These are phyloP conservation scores for Kandelia obovata DNA, from an alignment of 345 rosid species.

Conservation along the genomic window DNA sequence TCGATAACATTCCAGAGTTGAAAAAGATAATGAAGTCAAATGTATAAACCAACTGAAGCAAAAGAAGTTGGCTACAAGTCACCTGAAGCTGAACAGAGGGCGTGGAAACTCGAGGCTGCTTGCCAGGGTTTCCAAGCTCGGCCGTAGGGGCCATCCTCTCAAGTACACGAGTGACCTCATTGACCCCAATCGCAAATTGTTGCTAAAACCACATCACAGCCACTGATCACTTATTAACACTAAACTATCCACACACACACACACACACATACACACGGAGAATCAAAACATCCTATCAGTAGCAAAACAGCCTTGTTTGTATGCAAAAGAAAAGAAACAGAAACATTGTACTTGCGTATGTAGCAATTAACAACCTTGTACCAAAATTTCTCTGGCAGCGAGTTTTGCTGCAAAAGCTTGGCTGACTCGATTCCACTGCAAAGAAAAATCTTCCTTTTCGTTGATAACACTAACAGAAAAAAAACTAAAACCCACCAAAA, in stretches of 20 bases:
- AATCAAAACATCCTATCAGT: neutral
- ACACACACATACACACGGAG: neutral
- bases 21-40: no score
- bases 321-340: no score
- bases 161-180: constrained; percentile 80
- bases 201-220: constrained; percentile 32
- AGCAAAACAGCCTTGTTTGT: no score
- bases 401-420: constrained; percentile 38
- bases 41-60: no score
- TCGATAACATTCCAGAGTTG: no score
- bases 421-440: constrained; percentile 52
- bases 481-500: neutral
- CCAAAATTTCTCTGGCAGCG: constrained; percentile 74
- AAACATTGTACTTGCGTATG: no score
- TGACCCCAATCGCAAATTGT: constrained; percentile 79
- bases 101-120: constrained; percentile 1
- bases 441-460: neutral
- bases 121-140: constrained; percentile 17
- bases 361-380: constrained; percentile 45
- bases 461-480: neutral
- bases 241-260: neutral
- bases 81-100: constrained; percentile 60
- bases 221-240: neutral
- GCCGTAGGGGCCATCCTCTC: constrained; percentile 51
- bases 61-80: neutral